Evolutionary conservation across 1,284 basidiomycete genomes (phyloP), one percentile per base, ranked within the genome.

Genomic region (Apiotrichum akiyoshidainum): DNA sequence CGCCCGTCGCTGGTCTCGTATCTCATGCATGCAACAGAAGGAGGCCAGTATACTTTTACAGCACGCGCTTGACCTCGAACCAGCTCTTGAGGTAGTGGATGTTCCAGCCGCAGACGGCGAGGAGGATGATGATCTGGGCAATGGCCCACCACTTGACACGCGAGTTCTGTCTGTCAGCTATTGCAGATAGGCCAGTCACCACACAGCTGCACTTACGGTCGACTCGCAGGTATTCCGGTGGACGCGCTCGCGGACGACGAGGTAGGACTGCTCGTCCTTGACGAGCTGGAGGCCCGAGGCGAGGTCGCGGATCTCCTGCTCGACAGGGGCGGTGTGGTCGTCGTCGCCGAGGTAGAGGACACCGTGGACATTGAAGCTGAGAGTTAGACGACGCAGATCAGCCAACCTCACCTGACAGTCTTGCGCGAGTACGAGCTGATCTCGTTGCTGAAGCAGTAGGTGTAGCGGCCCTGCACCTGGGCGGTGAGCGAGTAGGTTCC

Each of bases 141-240:
- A 99, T 87, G 13, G 92, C 95, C 96, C 96, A 99, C 92, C 92
- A 99, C 79, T 98, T 99, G 59, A 99, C 94, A 45, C 96, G 86
- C 40, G 90, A 85, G 75, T 99, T 99, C 69, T 82, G 71, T 53
- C 22, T 26, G 22, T 42, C 19, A 26, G 14, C 10, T 34, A 12
- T 17, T 19, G 22, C 22, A n/a, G n/a, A n/a, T n/a, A n/a, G n/a
- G n/a, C n/a, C n/a, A 13, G 13, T 13, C 8, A 10, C 19, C 52
- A 40, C 21, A 4, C 10, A 21, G 7, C 72, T 78, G 57, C 57
- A 82, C 81, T 59, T 39, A 65, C 63, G 4, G 63, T 65, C 31
- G 63, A 65, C 53, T 65, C 63, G 55, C 60, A 65, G 11, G 63
- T 99, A 77, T 99, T 90, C 59, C 96, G 83, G 77, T 99, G 96